Base-by-base conservation (phyloP, 257 asterid species). In the Solanum etuberosum region DNA sequence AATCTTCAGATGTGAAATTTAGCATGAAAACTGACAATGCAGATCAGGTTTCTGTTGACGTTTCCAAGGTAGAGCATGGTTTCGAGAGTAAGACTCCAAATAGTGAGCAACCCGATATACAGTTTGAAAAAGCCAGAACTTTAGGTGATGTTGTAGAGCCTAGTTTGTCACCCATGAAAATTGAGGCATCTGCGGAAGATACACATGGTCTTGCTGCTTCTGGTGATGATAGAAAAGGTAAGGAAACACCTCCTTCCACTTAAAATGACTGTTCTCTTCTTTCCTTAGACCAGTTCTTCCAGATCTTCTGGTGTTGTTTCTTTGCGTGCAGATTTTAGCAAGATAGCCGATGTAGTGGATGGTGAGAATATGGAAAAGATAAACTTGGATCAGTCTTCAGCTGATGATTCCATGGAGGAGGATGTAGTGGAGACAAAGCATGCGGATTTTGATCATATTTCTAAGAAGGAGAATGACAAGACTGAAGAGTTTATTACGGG, bases 341-440 rank as follows among this genome's bases (percentile, higher is more conserved):
- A 87, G 88, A 71, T 82, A 65, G 32, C 73, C 14, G 88, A 85
- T 70, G 37, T 88, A 84, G 67, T 43, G 77, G 89, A 87, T 86
- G 90, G 88, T 59, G 90, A 83, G 59, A 88, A 87, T 38, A 88
- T 87, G 76, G 92, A 89, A 87, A 91, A 87, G 87, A 88, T 89
- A 71, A 89, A 91, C 68, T 77, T 89, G 35, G 90, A 89, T 68
- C 92, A 89, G 63, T 88, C 90, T 73, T 88, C 90, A n/a, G 90
- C 89, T 86, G 92, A 86, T 89, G 92, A 89, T 86, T 88, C 91
- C 61, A 89, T 88, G 88, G 91, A 91, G 65, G 92, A 90, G 86
- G 92, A 91, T 83, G 70, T 84, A 15, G 76, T 70, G 57, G 91
- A 91, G 73, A 37, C 87, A 46, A 90, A 83, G 68, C 89, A 85